A percentile compares a stretch with the other conserved stretches of the same genome.
Evolutionary conservation across 495 filamentous ascomycete species (phyloP).

Genomic region (Penicillium nucicola): DNA sequence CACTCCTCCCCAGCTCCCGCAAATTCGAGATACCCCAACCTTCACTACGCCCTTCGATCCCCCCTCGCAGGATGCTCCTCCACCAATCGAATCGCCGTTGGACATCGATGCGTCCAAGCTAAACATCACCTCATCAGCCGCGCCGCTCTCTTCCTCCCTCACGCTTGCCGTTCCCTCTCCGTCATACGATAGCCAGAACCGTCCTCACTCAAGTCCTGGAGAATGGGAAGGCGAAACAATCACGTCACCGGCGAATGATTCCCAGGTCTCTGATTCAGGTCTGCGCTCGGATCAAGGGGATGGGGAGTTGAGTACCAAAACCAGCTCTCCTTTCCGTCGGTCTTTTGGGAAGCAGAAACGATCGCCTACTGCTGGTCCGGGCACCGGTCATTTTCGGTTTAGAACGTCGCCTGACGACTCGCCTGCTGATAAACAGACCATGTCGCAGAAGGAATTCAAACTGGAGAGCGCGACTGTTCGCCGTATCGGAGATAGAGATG

Average conservation of each 20-base stretch:
- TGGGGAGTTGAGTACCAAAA: conserved; percentile 27
- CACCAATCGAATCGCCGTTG: conserved; percentile 18
- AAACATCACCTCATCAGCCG: conserved; percentile 19
- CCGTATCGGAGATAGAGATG: conserved; percentile 32
- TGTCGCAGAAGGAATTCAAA: conserved; percentile 27
- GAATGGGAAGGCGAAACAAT: conserved; percentile 25
- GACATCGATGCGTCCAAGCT: conserved; percentile 26
- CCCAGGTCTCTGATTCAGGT: conserved; percentile 22
- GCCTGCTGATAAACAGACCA: conserved; percentile 24
- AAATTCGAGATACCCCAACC: conserved; percentile 28
- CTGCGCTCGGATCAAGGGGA: conserved; percentile 28
- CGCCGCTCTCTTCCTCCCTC: conserved; percentile 31
- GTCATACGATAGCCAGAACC: conserved; percentile 23
- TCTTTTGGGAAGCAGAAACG: conserved; percentile 38
- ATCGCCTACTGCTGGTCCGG: conserved; percentile 24
- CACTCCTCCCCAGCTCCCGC: conserved; percentile 34
- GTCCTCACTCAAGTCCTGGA: conserved; percentile 36
- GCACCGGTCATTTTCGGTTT: conserved; percentile 31
- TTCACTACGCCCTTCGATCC: conserved; percentile 20
- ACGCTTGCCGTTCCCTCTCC: conserved; percentile 28
- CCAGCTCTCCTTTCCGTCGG: conserved; percentile 36
- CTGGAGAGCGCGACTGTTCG: conserved; percentile 18
- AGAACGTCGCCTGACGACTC: conserved; percentile 34
- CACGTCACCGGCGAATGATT: conserved; percentile 27
- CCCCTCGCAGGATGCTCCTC: conserved; percentile 12